These are phyloP conservation scores for Macrophomina phaseolina DNA, from an alignment of 2,329 filamentous ascomycete genomes.

Conservation along the genomic window DNA sequence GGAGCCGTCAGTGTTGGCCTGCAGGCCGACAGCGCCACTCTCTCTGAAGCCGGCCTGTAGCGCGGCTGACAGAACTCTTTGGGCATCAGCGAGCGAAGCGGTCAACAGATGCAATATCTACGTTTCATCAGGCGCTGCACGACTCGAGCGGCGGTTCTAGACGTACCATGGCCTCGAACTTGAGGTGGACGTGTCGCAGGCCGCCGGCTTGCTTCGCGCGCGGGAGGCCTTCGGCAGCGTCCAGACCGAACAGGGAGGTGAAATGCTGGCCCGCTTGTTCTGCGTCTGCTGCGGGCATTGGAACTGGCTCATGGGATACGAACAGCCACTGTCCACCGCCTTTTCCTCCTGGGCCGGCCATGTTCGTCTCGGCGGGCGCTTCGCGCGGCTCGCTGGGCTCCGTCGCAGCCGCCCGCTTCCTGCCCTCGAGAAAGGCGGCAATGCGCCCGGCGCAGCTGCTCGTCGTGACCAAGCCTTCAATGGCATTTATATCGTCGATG, in stretches of 20 bases:
- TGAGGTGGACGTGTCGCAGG: constrained; percentile 72
- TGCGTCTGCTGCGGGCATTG: constrained; percentile 31
- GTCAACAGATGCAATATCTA: constrained; percentile 90
- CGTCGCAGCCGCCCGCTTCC: constrained; percentile 49
- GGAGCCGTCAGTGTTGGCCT: constrained; percentile 43
- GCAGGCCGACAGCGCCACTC: constrained; percentile 78
- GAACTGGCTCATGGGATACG: constrained; percentile 80
- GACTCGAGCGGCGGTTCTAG: constrained; percentile 18
- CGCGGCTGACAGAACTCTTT: constrained; percentile 75
- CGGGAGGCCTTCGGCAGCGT: constrained; percentile 16
- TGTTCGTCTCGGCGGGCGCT: constrained; percentile 36
- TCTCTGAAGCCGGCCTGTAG: constrained; percentile 87
- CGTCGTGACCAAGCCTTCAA: constrained; percentile 82
- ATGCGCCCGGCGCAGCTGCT: constrained; percentile 90
- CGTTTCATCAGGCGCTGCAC: constrained; percentile 33
- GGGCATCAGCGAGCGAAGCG: constrained; percentile 75
- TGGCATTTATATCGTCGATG: constrained; percentile 76
- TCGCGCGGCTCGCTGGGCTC: constrained; percentile 31
- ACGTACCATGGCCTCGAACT: constrained; percentile 92
- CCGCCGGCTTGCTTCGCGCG: constrained; percentile 35
- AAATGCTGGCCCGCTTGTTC: constrained; percentile 30
- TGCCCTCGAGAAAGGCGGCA: constrained; percentile 86
- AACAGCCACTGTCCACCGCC: constrained; percentile 86
- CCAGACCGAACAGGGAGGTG: constrained; percentile 48
- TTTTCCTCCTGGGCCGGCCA: constrained; percentile 77